Base-by-base conservation (phyloP, 768 basidiomycete genomes). In the Leucosporidium yakuticum region DNA sequence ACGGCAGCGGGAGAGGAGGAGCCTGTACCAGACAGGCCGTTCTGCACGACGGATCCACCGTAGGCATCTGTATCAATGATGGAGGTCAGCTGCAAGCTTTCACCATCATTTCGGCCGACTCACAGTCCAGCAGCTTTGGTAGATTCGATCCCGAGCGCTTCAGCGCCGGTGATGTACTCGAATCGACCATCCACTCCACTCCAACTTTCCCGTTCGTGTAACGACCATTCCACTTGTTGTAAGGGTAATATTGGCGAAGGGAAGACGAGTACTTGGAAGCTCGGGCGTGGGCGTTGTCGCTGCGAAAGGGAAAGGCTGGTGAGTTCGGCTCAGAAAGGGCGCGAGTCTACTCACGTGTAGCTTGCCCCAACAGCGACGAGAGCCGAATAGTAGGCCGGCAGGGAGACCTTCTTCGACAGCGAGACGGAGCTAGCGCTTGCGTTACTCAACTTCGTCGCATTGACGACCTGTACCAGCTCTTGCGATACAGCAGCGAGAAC, bases 161-260 rank as follows among this genome's bases (percentile, higher is more conserved):
- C 36, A 49, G 32, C 49, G 65, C 50, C 7, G 67, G 56, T 7
- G 61, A 59, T 36, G 50, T 5, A 2, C 32, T 19, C 1, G 51
- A 12, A 21, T 57, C n/a, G 20, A 63, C 70, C 67, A 72, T 63
- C 44, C 55, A 69, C 54, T 72, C 70, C 58, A 69, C 67, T 0
- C 53, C 70, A 27, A 72, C 70, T 27, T 39, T 49, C 4, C 70
- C 70, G 39, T 72, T 72, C 27, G 64, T 44, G 67, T 72, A 72
- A 27, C 50, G 51, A 12, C 70, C 70, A 20, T 31, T 48, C 47
- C 50, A 65, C 54, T 63, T 56, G 48, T 53, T 29, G 48, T 69
- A 72, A 3, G 70, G 70, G 20, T 51, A 36, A 54, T 66, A 72
- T 11, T 68, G 4, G 7, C 70, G 60, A 19, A 72, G 39, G 5